Evolutionary conservation across 2,329 filamentous ascomycete genomes (phyloP).

Genomic region (Pseudocercospora crystallina): DNA sequence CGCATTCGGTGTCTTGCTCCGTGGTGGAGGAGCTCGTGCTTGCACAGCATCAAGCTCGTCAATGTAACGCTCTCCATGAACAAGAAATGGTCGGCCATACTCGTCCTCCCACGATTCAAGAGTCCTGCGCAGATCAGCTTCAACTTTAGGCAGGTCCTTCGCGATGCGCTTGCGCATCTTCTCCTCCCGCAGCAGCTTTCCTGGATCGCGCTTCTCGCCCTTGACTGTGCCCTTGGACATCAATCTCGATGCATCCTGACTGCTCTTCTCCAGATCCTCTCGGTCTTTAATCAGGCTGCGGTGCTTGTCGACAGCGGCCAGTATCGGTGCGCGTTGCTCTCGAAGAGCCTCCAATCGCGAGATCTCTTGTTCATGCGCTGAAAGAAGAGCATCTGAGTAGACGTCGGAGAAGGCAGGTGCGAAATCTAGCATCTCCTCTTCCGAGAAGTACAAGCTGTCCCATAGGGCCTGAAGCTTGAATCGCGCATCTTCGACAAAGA

Average conservation of each 20-base stretch:
- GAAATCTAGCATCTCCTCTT: constrained; percentile 98
- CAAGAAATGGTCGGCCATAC: constrained; percentile 87
- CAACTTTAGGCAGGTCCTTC: constrained; percentile 91
- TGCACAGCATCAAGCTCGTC: constrained; percentile 73
- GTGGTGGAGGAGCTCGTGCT: constrained; percentile 55
- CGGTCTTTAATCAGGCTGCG: constrained; percentile 79
- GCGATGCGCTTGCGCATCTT: constrained; percentile 98
- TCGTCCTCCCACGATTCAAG: constrained; percentile 90
- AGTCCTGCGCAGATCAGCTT: constrained; percentile 76
- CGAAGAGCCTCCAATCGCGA: constrained; percentile 74
- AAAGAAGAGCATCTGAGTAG: constrained; percentile 90
- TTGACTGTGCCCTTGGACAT: constrained; percentile 82
- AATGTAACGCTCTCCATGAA: constrained; percentile 88
- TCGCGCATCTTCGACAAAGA: constrained; percentile 93
- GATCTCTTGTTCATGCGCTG: constrained; percentile 93
- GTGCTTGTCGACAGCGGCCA: constrained; percentile 81
- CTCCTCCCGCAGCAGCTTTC: constrained; percentile 89
- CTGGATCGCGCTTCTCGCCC: constrained; percentile 90
- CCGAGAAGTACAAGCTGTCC: constrained; percentile 90
- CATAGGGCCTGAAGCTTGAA: constrained; percentile 90
- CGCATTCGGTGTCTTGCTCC: constrained; percentile 64
- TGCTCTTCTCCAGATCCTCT: constrained; percentile 82
- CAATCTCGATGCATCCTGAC: constrained; percentile 89
- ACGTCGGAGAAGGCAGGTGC: constrained; percentile 90
- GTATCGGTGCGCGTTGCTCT: constrained; percentile 81